phyloP scores from a whole-genome alignment of 1,139 yeast species.

The Eremothecium cymbalariae region DNA sequence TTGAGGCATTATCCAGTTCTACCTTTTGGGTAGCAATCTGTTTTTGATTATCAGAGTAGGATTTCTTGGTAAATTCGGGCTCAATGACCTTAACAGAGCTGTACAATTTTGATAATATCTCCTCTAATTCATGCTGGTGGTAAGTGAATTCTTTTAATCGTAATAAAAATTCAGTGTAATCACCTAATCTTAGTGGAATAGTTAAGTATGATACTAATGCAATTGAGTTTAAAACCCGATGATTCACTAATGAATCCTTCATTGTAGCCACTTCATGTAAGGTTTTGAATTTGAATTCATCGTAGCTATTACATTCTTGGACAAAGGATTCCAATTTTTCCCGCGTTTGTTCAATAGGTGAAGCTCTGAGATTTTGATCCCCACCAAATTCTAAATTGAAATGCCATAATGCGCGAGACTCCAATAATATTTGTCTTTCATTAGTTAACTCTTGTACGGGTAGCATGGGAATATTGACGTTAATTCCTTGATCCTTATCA shows the following conservation, averaged over 20 bases:
- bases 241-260: slow-evolving; percentile 18
- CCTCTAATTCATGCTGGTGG: slow-evolving; percentile 24
- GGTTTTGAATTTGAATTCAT: slow-evolving; percentile 19
- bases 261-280: slow-evolving; percentile 15
- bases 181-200: slow-evolving; percentile 23
- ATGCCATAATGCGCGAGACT: slow-evolving; percentile 69
- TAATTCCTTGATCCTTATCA: slow-evolving; percentile 22
- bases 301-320: slow-evolving; percentile 8
- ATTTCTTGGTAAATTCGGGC: too few relatives aligned
- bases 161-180: slow-evolving; percentile 21
- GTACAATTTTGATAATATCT: background rate
- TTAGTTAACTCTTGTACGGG: slow-evolving; percentile 45
- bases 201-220: slow-evolving; percentile 22
- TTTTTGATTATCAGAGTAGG: too few relatives aligned
- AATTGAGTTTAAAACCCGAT: slow-evolving; percentile 17
- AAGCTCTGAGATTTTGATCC: slow-evolving; percentile 9
- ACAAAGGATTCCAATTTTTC: slow-evolving; percentile 7
- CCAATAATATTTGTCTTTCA: slow-evolving; percentile 49
- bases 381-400: slow-evolving; percentile 28
- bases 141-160: slow-evolving; percentile 25
- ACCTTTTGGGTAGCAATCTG: too few relatives aligned
- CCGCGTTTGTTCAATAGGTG: slow-evolving; percentile 9
- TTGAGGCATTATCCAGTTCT: background rate
- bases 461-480: slow-evolving; percentile 51
- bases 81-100: too few relatives aligned